Base-by-base conservation (phyloP, 768 basidiomycete genomes). In the Cyclocybe aegerita region DNA sequence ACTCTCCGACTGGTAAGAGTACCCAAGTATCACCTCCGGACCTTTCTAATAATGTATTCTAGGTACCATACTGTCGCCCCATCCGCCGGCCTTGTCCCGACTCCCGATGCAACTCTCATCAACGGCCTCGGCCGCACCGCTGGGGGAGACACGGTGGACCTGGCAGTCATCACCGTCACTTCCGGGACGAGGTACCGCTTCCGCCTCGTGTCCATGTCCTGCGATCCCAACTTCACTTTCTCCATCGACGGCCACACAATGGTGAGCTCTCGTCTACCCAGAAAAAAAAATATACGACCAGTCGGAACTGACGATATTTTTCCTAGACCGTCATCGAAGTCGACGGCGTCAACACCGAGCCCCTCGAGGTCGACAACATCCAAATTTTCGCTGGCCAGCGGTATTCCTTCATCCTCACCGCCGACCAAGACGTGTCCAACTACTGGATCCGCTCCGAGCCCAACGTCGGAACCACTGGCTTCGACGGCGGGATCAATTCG, bases 281-380 rank as follows among this genome's bases (percentile, higher is more conserved):
- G 10, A 36, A 36, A n/a, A 36, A 37, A 4, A 5, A 37, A 11
- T 2, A 4, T 15, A 37, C 14, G 6, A 15, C 11, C 2, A 5
- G 14, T 15, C 5, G 36, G 11, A 5, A 5, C 29, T 41, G 11
- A 41, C 16, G 14, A 15, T 16, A 41, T 11, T 17, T 16, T 15
- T 17, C 16, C n/a, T 4, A 50, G 67, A 81, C 77, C 3, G 65
- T 83, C 47, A 82, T 83, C 30, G 81, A 83, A 55, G 75, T 61
- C 0, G 82, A 83, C 43, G 75, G 78, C 1, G 65, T 61, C 42
- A 73, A 74, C 54, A 71, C 70, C 0, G 34, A 57, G 17, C 78
- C 81, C 0, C 56, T 75, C 7, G 60, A 64, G 4, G 79, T 78
- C 3, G 75, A 77, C 36, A 66, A 60, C 8, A 60, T 74, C 16